phyloP scores from a whole-genome alignment of 371 early-diverging fungal species.

The Haplosporangium sp. region DNA sequence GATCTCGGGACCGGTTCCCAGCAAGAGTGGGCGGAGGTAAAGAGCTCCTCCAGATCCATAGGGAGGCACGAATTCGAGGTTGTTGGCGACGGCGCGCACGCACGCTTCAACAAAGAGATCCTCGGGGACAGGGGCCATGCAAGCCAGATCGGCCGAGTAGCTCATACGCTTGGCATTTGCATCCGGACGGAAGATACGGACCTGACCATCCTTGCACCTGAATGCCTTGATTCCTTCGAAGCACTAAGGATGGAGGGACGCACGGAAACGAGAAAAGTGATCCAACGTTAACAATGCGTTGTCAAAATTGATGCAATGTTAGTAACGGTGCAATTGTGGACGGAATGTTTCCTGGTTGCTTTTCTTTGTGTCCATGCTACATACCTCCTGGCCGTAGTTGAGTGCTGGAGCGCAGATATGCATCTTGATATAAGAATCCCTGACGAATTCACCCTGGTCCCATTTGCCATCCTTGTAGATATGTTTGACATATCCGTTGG shows the following conservation, averaged over 20 bases:
- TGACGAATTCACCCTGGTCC: conserved; percentile 71
- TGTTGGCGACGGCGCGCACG: conserved; percentile 66
- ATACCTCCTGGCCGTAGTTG: conserved; percentile 81
- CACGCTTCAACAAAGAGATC: conserved; percentile 77
- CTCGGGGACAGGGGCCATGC: conserved; percentile 75
- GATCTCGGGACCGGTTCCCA: conserved; percentile 78
- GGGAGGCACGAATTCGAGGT: conserved; percentile 81
- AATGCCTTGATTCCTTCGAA: conserved; percentile 91
- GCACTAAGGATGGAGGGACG: conserved; percentile 54
- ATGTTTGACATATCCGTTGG: conserved; percentile 74
- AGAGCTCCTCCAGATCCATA: conserved; percentile 71
- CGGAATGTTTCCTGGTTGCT: neutral
- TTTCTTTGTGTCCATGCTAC: no score
- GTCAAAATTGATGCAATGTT: neutral
- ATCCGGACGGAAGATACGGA: conserved; percentile 82
- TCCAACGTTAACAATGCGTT: neutral
- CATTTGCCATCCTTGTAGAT: conserved; percentile 71
- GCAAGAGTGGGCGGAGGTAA: conserved; percentile 77
- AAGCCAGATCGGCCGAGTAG: conserved; percentile 64
- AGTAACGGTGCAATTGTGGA: no score
- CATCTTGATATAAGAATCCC: conserved; percentile 60
- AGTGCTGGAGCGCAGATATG: conserved; percentile 71
- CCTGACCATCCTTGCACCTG: conserved; percentile 75
- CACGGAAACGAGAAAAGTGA: conserved; percentile 2
- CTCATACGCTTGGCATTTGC: conserved; percentile 78